Conservation (phyloP, 2,329 filamentous ascomycete species). For the Cladosporium velox region DNA sequence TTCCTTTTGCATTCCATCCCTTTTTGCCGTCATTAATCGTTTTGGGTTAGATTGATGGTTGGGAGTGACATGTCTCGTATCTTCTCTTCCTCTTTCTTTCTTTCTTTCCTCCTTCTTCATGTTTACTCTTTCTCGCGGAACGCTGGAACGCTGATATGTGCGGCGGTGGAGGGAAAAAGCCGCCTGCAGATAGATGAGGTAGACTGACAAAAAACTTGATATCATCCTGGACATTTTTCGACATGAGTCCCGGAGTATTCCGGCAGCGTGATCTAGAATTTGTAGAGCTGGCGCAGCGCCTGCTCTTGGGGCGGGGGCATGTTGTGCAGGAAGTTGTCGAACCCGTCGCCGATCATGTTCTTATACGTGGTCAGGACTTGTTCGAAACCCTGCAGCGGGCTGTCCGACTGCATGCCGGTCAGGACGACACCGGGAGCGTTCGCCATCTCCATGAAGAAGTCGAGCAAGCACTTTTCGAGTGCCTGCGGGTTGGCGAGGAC, state of each 20-base stretch:
- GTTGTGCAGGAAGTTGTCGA: conserved; percentile 53
- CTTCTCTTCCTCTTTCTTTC: background rate
- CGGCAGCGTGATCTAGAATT: conserved; percentile 32
- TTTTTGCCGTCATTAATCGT: conserved; percentile 6
- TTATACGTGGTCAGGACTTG: conserved; percentile 58
- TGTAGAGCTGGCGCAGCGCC: conserved; percentile 47
- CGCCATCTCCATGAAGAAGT: conserved; percentile 84
- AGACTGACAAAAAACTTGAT: background rate
- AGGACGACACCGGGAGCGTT: conserved; percentile 61
- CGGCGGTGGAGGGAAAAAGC: background rate
- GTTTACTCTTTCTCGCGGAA: conserved; percentile 8
- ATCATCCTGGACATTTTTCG: background rate
- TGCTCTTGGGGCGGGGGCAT: conserved; percentile 48
- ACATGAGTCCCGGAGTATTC: background rate
- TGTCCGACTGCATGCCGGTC: conserved; percentile 62
- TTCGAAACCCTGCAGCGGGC: conserved; percentile 70
- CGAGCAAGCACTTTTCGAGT: conserved; percentile 80
- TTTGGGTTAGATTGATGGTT: conserved; percentile 5
- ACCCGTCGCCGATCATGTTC: conserved; percentile 54
- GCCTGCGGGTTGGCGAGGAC: conserved; percentile 85
- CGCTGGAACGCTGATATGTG: conserved; percentile 14
- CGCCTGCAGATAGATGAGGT: background rate
- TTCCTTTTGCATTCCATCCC: background rate
- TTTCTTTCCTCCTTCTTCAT: background rate
- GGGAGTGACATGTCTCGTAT: background rate